phyloP scores from a whole-genome alignment of 2,329 filamentous ascomycete species.

The Mollisia scopiformis region DNA sequence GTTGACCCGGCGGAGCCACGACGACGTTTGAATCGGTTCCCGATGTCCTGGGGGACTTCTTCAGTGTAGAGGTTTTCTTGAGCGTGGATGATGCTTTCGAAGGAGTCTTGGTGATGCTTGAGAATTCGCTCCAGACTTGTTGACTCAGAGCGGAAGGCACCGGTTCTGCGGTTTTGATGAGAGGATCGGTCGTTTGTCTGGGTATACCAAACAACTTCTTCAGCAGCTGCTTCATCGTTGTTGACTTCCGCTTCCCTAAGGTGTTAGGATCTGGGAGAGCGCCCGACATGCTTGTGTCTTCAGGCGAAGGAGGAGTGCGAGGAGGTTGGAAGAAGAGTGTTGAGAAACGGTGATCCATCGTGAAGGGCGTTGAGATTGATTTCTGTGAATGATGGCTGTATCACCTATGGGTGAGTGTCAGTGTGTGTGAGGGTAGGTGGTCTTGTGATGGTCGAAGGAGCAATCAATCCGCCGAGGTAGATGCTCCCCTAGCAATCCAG shows the following conservation, averaged over 20 bases:
- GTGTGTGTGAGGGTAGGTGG: too few species aligned
- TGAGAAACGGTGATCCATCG: slow-evolving; percentile 8
- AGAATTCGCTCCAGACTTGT: neutral
- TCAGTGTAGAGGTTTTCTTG: neutral
- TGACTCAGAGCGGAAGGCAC: neutral
- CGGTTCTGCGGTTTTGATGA: neutral
- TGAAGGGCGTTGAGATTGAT: neutral
- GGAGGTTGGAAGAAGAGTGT: slow-evolving; percentile 3
- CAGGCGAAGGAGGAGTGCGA: neutral
- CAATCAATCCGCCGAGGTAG: too few species aligned
- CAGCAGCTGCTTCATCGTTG: neutral
- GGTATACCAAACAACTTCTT: neutral
- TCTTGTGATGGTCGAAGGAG: too few species aligned
- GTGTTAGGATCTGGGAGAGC: neutral
- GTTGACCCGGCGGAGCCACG: neutral
- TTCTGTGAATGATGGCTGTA: neutral
- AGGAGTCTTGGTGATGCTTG: neutral
- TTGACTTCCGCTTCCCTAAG: neutral
- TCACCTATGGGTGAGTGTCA: too few species aligned
- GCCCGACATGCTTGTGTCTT: neutral
- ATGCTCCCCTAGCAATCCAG: too few species aligned
- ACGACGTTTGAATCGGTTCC: neutral
- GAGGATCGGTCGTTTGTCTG: neutral
- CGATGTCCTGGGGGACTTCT: neutral
- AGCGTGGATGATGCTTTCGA: neutral